Base-by-base conservation (phyloP, 176 grass and related monocot genomes). In the Cymbopogon citratus region DNA sequence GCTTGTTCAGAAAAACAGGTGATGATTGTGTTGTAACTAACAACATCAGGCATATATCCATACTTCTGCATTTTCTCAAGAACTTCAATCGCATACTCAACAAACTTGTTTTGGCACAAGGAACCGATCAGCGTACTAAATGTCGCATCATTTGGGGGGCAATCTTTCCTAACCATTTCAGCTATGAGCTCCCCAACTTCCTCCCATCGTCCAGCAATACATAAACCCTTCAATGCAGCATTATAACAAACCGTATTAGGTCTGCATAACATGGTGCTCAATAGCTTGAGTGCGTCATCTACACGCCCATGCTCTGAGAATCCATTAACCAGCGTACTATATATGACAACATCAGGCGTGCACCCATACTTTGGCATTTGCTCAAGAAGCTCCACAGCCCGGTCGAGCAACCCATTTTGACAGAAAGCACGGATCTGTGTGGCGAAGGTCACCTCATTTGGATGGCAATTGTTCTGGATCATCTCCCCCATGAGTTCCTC, bases 401-500 rank as follows among this genome's bases (percentile, higher is more conserved):
- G 81, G 69, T 84, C 69, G 16, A 84, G 59, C 62, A 84, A 6
- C 11, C 87, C 81, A 28, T 84, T 89, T 40, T 81, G 87, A 54
- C 87, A 89, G 57, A 85, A 85, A 34, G 83, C 23, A n/a, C 82
- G 77, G 46, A 89, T 85, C 26, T 81, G 83, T 0, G 83, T 89
- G 38, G 82, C 78, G 3, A 85, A 89, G 3, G 83, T 85, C 35
- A 81, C 78, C 14, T 85, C 78, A 28, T 89, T 85, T 0, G 87
- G 87, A 66, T 57, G 82, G 63, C 81, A 89, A 15, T 43, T 6
- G n/a, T 82, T 89, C 27, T 8, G 38, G 78, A 73, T 63, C 87
- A 89, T 89, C 87, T 89, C 87, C 1, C 13, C 14, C 87, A 85
- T 81, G 63, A 89, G 87, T 72, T 76, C 71, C 31, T 89, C 64